Evolutionary conservation across 2,329 filamentous ascomycete genomes (phyloP).

Genomic region (Thielaviopsis populi): DNA sequence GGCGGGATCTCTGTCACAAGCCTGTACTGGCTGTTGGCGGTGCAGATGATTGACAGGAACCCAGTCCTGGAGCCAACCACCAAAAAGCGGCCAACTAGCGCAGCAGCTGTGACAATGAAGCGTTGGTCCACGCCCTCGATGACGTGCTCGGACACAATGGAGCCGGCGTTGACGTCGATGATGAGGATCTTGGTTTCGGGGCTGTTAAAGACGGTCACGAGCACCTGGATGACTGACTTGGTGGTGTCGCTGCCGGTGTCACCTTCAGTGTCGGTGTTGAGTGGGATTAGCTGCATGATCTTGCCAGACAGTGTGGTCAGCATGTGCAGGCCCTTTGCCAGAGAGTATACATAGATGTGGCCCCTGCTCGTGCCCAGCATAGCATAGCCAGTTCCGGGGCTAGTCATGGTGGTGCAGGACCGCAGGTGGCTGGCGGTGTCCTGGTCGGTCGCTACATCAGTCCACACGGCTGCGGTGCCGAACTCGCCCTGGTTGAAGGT

Average conservation of each 20-base stretch:
- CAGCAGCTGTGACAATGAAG: conserved; percentile 36
- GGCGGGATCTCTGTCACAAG: conserved; percentile 14
- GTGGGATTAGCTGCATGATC: conserved; percentile 35
- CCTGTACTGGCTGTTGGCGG: conserved; percentile 5
- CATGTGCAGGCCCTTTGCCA: conserved; percentile 22
- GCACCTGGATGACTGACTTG: conserved; percentile 21
- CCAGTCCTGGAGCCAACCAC: conserved; percentile 42
- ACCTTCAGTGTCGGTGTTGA: not conserved
- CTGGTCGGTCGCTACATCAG: conserved; percentile 27
- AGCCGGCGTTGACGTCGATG: conserved; percentile 24
- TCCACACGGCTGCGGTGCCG: conserved; percentile 26
- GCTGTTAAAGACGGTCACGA: conserved; percentile 34
- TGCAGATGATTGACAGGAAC: conserved; percentile 28
- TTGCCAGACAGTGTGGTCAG: conserved; percentile 32
- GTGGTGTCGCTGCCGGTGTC: not conserved
- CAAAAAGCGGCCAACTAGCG: conserved; percentile 28
- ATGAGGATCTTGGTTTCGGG: conserved; percentile 30
- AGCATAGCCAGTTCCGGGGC: conserved; percentile 26
- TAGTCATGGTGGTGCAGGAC: conserved; percentile 34
- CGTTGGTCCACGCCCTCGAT: conserved; percentile 31
- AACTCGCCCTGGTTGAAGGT: conserved; percentile 35
- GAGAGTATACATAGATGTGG: conserved; percentile 31
- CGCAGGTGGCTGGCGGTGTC: conserved; percentile 27
- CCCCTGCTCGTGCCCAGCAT: conserved; percentile 37
- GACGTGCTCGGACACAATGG: conserved; percentile 22